Evolutionary conservation across 169 alveolate species (phyloP).

Genomic region (Miamiensis avidus): DNA sequence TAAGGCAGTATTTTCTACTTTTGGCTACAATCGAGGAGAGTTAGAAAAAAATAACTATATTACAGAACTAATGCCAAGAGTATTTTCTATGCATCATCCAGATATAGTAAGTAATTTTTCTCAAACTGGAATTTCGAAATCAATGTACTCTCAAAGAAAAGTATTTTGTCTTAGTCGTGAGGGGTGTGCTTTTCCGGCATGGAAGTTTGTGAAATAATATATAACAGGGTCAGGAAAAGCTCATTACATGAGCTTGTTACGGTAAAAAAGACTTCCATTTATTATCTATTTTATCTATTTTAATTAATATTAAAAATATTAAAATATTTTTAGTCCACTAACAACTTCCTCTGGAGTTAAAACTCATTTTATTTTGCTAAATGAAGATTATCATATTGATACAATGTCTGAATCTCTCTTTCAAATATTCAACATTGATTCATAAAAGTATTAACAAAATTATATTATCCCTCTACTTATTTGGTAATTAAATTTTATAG

Average conservation of each 20-base stretch:
- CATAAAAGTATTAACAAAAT: neutral
- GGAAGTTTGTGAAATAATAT: conserved; percentile 43
- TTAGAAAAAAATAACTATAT: conserved; percentile 4
- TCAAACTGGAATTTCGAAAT: conserved; percentile 14
- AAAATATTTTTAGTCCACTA: conserved; percentile 19
- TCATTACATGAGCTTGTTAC: conserved; percentile 21
- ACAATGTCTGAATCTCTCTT: conserved; percentile 28
- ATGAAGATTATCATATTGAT: conserved; percentile 42
- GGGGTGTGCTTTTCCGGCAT: conserved; percentile 35
- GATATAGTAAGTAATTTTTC: conserved; percentile 14
- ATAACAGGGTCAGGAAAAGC: conserved; percentile 27
- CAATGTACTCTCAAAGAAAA: conserved; percentile 45
- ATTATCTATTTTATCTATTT: no score
- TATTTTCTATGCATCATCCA: conserved; percentile 27
- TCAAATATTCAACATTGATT: conserved; percentile 14
- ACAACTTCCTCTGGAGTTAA: conserved; percentile 29
- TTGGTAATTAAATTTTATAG: neutral
- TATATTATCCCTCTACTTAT: neutral
- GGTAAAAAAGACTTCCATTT: neutral
- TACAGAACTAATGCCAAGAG: conserved; percentile 35
- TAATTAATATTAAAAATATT: no score
- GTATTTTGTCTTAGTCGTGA: conserved; percentile 37
- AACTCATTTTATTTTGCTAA: conserved; percentile 28
- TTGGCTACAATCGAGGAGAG: conserved; percentile 31
- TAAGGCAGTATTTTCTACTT: conserved; percentile 27